phyloP scores from a whole-genome alignment of 2,329 filamentous ascomycete species.

The Aspergillus pseudoterreus region DNA sequence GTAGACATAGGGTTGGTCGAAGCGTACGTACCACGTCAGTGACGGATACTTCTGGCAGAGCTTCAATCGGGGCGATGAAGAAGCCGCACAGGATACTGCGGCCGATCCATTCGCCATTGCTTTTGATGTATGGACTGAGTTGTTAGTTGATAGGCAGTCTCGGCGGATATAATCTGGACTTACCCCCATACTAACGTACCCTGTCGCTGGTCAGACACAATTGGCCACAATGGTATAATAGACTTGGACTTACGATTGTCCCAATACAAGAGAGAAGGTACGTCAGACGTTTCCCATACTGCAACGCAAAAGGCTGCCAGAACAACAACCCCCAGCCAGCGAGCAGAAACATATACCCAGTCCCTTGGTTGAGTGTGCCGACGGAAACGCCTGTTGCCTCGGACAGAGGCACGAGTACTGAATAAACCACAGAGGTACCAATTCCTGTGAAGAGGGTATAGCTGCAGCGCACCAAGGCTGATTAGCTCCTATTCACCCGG shows the following conservation, averaged over 20 bases:
- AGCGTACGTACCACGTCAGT: constrained; percentile 37
- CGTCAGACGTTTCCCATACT: constrained; percentile 40
- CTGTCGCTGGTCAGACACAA: constrained; percentile 10
- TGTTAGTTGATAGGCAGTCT: background rate
- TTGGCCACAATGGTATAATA: background rate
- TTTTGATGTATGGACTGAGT: constrained; percentile 28
- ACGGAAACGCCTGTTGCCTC: constrained; percentile 34
- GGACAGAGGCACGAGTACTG: constrained; percentile 35
- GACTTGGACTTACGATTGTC: constrained; percentile 23
- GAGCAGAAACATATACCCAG: constrained; percentile 40
- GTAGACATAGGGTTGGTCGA: background rate
- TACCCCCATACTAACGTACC: constrained; percentile 32
- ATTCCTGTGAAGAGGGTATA: constrained; percentile 39
- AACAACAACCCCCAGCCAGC: constrained; percentile 45
- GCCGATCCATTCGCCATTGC: constrained; percentile 38
- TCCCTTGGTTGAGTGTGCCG: constrained; percentile 36
- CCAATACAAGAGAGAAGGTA: constrained; percentile 33
- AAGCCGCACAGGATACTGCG: constrained; percentile 36
- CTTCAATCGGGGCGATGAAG: constrained; percentile 40
- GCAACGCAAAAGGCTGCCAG: constrained; percentile 47
- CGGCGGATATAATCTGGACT: constrained; percentile 2
- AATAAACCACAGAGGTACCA: constrained; percentile 36
- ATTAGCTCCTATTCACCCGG: background rate
- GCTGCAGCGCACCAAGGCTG: constrained; percentile 17
- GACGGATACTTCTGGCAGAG: constrained; percentile 38